Evolutionary conservation across 108 stramenopile genomes (phyloP).

Genomic region (Pseudonitzschia multistriata): DNA sequence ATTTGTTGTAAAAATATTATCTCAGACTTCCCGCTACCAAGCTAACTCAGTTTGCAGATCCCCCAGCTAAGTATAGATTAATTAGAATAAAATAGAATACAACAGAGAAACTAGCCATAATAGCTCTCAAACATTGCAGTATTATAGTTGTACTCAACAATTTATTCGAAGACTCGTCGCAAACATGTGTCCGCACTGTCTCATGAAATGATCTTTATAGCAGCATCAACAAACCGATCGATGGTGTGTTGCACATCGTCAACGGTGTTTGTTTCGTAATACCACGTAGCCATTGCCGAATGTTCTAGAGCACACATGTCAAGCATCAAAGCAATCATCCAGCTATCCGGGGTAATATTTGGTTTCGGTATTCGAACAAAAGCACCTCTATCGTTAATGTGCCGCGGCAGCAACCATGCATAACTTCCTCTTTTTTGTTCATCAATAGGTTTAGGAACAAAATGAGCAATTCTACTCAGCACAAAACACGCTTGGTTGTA

Average conservation of each 20-base stretch:
- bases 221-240: not conserved
- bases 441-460: slow-evolving; percentile 22
- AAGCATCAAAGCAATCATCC: slow-evolving; percentile 37
- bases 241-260: slow-evolving; percentile 6
- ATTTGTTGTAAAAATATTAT: not conserved
- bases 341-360: slow-evolving; percentile 12
- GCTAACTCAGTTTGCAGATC: no score
- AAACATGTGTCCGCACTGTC: not conserved
- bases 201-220: not conserved
- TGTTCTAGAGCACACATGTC: slow-evolving; percentile 18
- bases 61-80: no score
- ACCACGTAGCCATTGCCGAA: slow-evolving; percentile 18
- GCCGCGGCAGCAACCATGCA: slow-evolving; percentile 29
- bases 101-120: no score
- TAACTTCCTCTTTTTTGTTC: slow-evolving; percentile 10
- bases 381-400: not conserved
- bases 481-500: slow-evolving; percentile 18
- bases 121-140: no score
- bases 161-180: no score
- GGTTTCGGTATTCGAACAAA: not conserved
- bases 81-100: no score
- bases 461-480: not conserved
- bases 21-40: no score
- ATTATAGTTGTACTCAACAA: no score
- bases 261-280: slow-evolving; percentile 20